Evolutionary conservation across 352 stramenopile species (phyloP).

Genomic region (Pythium angustatum): DNA sequence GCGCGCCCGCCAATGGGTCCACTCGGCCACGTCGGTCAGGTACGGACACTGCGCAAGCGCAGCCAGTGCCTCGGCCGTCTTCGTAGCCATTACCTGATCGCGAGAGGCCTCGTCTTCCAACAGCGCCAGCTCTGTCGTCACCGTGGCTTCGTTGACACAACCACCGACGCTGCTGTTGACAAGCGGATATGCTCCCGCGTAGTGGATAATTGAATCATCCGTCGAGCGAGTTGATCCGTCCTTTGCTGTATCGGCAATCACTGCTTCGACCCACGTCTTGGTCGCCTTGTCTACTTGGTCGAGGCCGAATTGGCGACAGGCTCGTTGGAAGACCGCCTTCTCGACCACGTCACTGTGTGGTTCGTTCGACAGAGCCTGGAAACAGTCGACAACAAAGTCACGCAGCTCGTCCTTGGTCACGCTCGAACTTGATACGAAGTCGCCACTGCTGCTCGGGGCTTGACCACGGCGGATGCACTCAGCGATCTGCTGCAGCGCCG

Average conservation of each 20-base stretch:
- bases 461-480: constrained; percentile 6
- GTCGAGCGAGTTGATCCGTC: neutral
- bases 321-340: constrained; percentile 1
- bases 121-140: constrained; percentile 11
- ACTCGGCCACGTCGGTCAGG: constrained; percentile 55
- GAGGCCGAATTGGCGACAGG: constrained; percentile 22
- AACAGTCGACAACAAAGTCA: constrained; percentile 14
- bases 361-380: neutral
- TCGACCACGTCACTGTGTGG: neutral
- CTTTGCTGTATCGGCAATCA: constrained; percentile 7
- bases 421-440: neutral
- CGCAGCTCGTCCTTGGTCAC: constrained; percentile 11
- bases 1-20: constrained; percentile 24
- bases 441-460: neutral
- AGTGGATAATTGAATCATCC: constrained; percentile 17
- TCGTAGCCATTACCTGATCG: constrained; percentile 46
- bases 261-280: neutral
- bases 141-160: neutral
- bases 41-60: constrained; percentile 56
- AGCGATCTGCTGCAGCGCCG: constrained; percentile 2
- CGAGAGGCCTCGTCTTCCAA: constrained; percentile 12
- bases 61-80: constrained; percentile 45
- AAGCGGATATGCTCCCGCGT: constrained; percentile 9
- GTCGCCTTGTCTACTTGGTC: constrained; percentile 9
- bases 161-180: neutral